A percentile compares a stretch with the other conserved stretches of the same genome.
Evolutionary conservation across 495 filamentous ascomycete genomes (phyloP).

Genomic region (Neurospora sp.): DNA sequence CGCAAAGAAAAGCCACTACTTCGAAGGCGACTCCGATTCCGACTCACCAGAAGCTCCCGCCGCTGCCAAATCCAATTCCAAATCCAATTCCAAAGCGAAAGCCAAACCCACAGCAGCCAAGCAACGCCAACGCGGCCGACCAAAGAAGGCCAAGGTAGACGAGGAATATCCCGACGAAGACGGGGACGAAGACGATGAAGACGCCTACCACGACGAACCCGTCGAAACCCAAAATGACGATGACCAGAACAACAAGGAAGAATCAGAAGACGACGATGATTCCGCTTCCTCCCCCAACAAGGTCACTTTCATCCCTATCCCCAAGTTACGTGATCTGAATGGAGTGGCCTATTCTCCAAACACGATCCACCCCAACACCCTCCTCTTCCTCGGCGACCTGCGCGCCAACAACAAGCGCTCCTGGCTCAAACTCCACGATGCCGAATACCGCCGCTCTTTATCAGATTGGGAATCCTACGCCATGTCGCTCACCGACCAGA

Average conservation of each 20-base stretch:
- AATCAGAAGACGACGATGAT: constrained; percentile 25
- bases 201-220: constrained; percentile 10
- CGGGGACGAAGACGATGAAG: constrained; percentile 16
- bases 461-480: constrained; percentile 73
- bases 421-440: constrained; percentile 77
- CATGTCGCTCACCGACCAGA: constrained; percentile 55
- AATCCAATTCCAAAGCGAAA: constrained; percentile 10
- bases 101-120: not conserved
- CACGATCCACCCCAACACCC: constrained; percentile 69
- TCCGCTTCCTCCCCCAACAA: constrained; percentile 20
- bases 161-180: not conserved
- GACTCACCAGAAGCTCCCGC: not conserved
- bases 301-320: constrained; percentile 53
- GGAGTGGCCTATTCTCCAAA: constrained; percentile 57
- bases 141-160: not conserved
- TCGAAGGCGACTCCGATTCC: not conserved
- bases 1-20: not conserved
- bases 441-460: constrained; percentile 63
- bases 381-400: constrained; percentile 49
- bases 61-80: constrained; percentile 1
- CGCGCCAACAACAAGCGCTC: constrained; percentile 59
- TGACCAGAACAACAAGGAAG: constrained; percentile 4
- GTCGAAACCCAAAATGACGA: constrained; percentile 4
- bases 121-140: not conserved
- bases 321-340: constrained; percentile 57